phyloP scores from a whole-genome alignment of 371 early-diverging fungal genomes.

The Actinomucor elegans region DNA sequence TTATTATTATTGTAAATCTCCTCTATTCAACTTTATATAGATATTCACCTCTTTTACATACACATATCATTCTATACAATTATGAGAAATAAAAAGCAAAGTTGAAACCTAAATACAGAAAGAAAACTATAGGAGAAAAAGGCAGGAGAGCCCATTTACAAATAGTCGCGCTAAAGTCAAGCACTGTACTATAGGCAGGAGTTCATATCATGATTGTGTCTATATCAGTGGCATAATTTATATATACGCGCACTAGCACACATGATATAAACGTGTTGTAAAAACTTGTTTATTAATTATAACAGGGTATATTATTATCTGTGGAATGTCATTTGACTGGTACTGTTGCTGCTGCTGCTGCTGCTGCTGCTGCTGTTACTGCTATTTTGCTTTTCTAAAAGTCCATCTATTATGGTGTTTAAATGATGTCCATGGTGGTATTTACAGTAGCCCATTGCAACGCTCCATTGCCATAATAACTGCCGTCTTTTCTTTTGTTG shows the following conservation, averaged over 20 bases:
- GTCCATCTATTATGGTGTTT: constrained; percentile 1
- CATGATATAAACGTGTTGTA: too few species aligned
- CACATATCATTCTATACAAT: too few species aligned
- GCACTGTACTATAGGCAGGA: too few species aligned
- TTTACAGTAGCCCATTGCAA: constrained; percentile 22
- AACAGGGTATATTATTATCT: too few species aligned
- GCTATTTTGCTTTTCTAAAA: not conserved
- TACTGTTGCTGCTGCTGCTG: not conserved
- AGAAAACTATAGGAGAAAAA: not conserved
- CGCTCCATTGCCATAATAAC: constrained; percentile 20
- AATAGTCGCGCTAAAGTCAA: too few species aligned
- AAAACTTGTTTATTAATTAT: too few species aligned
- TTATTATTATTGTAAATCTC: not conserved
- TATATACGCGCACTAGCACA: too few species aligned
- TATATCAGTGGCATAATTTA: too few species aligned
- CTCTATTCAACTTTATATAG: not conserved
- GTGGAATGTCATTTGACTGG: too few species aligned
- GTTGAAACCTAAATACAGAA: not conserved
- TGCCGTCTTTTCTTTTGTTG: constrained; percentile 3
- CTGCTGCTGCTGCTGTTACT: not conserved
- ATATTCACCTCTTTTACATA: not conserved
- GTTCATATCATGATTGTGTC: too few species aligned
- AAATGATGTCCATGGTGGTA: constrained; percentile 15
- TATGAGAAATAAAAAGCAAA: not conserved
- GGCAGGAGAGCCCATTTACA: too few species aligned